These are phyloP conservation scores for Cladophialophora carrionii DNA, from an alignment of 2,329 filamentous ascomycete species.

Conservation along the genomic window DNA sequence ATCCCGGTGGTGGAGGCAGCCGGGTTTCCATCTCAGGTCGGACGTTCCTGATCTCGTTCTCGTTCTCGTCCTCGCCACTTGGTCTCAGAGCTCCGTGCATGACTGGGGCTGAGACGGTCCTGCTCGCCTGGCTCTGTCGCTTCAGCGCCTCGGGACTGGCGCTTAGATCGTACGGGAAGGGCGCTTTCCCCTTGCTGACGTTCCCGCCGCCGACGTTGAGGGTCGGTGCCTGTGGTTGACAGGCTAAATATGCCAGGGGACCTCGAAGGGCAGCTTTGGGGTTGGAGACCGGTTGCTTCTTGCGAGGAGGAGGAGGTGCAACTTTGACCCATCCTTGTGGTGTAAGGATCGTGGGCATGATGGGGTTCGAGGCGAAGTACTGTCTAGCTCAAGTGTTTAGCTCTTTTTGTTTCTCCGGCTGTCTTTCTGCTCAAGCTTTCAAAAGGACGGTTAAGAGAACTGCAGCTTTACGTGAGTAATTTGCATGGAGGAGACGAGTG, in stretches of 20 bases:
- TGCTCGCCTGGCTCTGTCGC: slow-evolving; percentile 20
- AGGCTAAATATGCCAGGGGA: slow-evolving; percentile 30
- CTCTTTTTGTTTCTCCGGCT: not conserved
- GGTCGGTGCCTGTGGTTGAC: slow-evolving; percentile 23
- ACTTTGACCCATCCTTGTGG: slow-evolving; percentile 36
- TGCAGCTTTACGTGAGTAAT: slow-evolving; percentile 1
- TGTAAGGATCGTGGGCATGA: slow-evolving; percentile 34
- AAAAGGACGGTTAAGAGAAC: not conserved
- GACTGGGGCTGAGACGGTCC: slow-evolving; percentile 24
- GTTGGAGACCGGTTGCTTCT: slow-evolving; percentile 17
- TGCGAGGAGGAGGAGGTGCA: slow-evolving; percentile 19
- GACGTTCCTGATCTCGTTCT: not conserved
- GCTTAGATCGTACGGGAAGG: slow-evolving; percentile 30
- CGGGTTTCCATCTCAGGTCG: not conserved
- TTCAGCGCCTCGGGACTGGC: slow-evolving; percentile 26
- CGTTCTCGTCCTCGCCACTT: slow-evolving; percentile 9
- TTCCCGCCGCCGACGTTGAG: slow-evolving; percentile 12
- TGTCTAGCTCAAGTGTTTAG: not conserved
- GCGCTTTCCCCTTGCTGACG: slow-evolving; percentile 4
- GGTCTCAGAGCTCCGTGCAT: slow-evolving; percentile 10
- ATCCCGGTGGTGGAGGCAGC: not conserved
- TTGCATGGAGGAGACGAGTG: not conserved
- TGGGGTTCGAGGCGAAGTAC: not conserved
- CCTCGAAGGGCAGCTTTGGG: slow-evolving; percentile 24
- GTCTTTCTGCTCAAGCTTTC: not conserved